These are phyloP conservation scores for Talaromyces borbonicus DNA, from an alignment of 495 filamentous ascomycete genomes.

Conservation along the genomic window DNA sequence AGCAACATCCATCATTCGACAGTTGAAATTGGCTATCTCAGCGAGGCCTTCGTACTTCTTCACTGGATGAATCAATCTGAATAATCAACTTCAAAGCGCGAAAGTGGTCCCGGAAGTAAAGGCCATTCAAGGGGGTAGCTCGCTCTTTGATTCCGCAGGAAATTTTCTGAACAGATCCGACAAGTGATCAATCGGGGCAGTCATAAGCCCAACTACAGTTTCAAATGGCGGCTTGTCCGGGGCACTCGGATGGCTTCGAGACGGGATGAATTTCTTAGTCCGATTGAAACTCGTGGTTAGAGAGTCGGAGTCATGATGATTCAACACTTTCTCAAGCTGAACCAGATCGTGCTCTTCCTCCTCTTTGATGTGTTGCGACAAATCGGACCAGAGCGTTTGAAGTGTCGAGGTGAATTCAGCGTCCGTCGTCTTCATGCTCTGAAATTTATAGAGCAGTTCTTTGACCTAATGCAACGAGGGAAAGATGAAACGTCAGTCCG, in stretches of 20 bases:
- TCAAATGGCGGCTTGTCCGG: conserved; percentile 14
- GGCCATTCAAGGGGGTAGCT: conserved; percentile 1
- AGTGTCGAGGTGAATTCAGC: conserved; percentile 42
- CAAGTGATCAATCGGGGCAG: conserved; percentile 11
- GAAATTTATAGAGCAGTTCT: conserved; percentile 50
- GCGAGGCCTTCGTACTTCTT: no score
- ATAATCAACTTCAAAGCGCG: not conserved
- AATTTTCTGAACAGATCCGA: conserved; percentile 12
- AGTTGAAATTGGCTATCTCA: no score
- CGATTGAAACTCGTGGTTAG: conserved; percentile 44
- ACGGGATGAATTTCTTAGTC: conserved; percentile 54
- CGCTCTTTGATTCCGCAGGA: conserved; percentile 8
- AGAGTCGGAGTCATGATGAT: conserved; percentile 23
- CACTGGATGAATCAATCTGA: no score
- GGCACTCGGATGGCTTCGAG: conserved; percentile 41
- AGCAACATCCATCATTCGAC: no score
- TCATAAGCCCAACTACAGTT: conserved; percentile 10
- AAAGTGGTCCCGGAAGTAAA: no score
- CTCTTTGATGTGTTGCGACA: conserved; percentile 49
- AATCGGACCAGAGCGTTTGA: conserved; percentile 38
- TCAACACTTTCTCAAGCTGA: conserved; percentile 39
- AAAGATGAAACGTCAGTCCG: not conserved
- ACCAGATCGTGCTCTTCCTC: conserved; percentile 48
- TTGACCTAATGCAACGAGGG: conserved; percentile 48
- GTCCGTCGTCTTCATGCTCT: conserved; percentile 38